phyloP scores from a whole-genome alignment of 495 filamentous ascomycete species.

The Penicillium bovifimosum region DNA sequence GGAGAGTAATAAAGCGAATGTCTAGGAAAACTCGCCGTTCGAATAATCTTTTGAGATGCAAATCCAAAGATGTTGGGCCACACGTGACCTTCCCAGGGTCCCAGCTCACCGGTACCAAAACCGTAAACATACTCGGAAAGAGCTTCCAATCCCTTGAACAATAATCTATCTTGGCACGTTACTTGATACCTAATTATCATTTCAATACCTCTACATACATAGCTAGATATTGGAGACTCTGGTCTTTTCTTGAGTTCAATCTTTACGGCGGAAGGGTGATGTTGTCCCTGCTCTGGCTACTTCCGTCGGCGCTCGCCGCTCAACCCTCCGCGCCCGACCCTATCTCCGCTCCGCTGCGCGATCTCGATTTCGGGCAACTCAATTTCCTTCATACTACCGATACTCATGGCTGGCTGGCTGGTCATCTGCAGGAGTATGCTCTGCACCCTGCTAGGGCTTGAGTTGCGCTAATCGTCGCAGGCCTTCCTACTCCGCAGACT shows the following conservation, averaged over 20 bases:
- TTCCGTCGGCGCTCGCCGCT: conserved; percentile 41
- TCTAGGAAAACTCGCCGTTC: conserved; percentile 12
- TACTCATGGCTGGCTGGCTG: conserved; percentile 92
- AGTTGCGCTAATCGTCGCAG: conserved; percentile 37
- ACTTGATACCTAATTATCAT: background rate
- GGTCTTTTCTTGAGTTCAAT: background rate
- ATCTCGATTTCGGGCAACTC: conserved; percentile 82
- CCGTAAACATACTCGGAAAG: conserved; percentile 4
- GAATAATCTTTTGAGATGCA: conserved; percentile 28
- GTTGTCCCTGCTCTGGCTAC: conserved; percentile 21
- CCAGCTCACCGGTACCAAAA: conserved; percentile 39
- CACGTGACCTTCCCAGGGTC: conserved; percentile 25
- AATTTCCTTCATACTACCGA: conserved; percentile 95
- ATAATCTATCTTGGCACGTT: conserved; percentile 1
- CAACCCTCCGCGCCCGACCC: conserved; percentile 79
- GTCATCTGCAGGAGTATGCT: conserved; percentile 81
- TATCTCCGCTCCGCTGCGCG: conserved; percentile 73
- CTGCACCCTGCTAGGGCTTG: conserved; percentile 8
- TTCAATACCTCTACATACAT: background rate
- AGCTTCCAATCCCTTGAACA: background rate
- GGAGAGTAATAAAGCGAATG: conserved; percentile 2
- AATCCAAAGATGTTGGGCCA: conserved; percentile 38
- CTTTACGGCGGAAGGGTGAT: conserved; percentile 2
- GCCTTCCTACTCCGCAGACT: conserved; percentile 87
- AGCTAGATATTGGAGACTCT: background rate